Base-by-base conservation (phyloP, 2,329 filamentous ascomycete genomes). In the Coniella vitis region DNA sequence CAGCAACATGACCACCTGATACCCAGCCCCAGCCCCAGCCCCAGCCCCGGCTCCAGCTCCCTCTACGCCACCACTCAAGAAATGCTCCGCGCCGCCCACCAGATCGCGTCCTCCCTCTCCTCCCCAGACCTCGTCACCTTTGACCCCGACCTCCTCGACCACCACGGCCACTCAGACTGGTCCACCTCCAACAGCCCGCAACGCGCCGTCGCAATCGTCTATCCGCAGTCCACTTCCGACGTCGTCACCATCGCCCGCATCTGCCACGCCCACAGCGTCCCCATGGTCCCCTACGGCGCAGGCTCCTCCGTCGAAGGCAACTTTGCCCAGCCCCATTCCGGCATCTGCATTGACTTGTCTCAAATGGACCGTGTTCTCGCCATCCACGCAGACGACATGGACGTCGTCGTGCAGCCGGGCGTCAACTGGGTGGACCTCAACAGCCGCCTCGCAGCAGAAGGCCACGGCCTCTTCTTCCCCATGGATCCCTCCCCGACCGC, bases 281-380 rank as follows among this genome's bases (percentile, higher is more conserved):
- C 84, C 16, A 44, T 44, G 38, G 41, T 49, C 7, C 81, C 82
- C 0, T 90, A 86, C 60, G 86, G 83, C 3, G 87, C 87, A 4
- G 87, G 87, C 12, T 82, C 83, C 0, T 86, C 78, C 55, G 69
- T 88, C 0, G 85, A 89, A 61, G 85, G 79, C 36, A 86, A 86
- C 58, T 86, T 86, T 60, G 79, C 81, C 1, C 78, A 83, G 4
- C 82, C 83, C 0, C 73, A 75, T 55, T 80, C 81, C 1, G 85
- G 84, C 0, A 74, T 89, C 56, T 84, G 81, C 58, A 78, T 89
- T 41, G 84, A 88, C 59, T 82, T 88, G 51, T 71, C 74, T 0
- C 68, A 70, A 53, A 88, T 89, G 85, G 76, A 87, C 59, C 69
- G 74, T 47, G 74, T 88, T 14, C 49, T 88, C 13, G 72, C 73